Evolutionary conservation across 2,329 filamentous ascomycete genomes (phyloP).

Genomic region (Atkinsonella hypoxylon): DNA sequence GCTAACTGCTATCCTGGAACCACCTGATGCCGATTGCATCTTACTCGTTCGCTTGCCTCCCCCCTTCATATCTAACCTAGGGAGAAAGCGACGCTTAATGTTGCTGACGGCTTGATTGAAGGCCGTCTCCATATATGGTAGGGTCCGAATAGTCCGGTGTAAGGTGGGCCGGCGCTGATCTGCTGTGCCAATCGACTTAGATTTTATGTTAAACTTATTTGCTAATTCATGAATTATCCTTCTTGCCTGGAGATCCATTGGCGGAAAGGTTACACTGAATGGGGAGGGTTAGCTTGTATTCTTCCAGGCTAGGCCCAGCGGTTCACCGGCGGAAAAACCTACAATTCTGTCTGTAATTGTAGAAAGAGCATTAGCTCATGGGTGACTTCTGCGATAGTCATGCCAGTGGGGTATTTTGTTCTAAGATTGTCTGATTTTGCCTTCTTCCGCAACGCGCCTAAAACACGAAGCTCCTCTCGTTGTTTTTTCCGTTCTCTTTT

Average conservation of each 20-base stretch:
- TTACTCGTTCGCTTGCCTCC: slow-evolving; percentile 22
- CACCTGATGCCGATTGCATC: slow-evolving; percentile 14
- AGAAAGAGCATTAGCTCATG: slow-evolving; percentile 65
- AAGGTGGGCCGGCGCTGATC: slow-evolving; percentile 64
- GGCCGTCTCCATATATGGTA: slow-evolving; percentile 43
- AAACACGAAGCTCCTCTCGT: slow-evolving; percentile 54
- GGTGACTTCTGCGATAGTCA: slow-evolving; percentile 58
- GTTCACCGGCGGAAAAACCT: slow-evolving; percentile 16
- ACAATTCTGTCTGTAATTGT: slow-evolving; percentile 49
- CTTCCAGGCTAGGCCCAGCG: slow-evolving; percentile 1
- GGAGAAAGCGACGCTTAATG: slow-evolving; percentile 43
- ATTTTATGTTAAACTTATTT: slow-evolving; percentile 63
- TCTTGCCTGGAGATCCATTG: slow-evolving; percentile 69
- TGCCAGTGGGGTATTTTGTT: slow-evolving; percentile 60
- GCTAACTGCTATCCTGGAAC: slow-evolving; percentile 19
- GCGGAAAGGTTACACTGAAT: slow-evolving; percentile 51
- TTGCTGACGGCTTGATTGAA: slow-evolving; percentile 36
- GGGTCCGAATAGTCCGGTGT: slow-evolving; percentile 59
- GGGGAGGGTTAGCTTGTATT: background rate
- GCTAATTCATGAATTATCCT: slow-evolving; percentile 74
- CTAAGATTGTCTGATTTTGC: slow-evolving; percentile 46
- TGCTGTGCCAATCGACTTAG: slow-evolving; percentile 68
- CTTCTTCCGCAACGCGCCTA: slow-evolving; percentile 53
- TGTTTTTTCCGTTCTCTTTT: slow-evolving; percentile 60
- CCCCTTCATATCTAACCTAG: slow-evolving; percentile 32